Base-by-base conservation (phyloP, 495 filamentous ascomycete species). In the Lepidopterella palustris region DNA sequence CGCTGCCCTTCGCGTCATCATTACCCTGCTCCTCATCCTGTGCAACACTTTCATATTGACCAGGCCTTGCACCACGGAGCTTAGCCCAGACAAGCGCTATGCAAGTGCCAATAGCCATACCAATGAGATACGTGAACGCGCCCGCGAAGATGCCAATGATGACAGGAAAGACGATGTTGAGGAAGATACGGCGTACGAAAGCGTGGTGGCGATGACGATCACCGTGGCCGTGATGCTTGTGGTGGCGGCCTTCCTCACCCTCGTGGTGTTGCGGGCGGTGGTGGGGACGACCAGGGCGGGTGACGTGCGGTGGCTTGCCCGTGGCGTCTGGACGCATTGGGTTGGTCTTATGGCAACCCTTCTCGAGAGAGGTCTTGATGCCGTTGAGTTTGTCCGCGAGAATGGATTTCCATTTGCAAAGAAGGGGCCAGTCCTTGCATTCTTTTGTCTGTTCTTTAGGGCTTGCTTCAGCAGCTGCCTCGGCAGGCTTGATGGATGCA, bases 111-210 rank as follows among this genome's bases (percentile, higher is more conserved):
- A 71, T 48, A 39, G 60, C 64, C 64, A 69, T 69, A 47, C 66
- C 69, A 52, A 69, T 48, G 27, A 68, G 53, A 35, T 62, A 69
- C 4, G 64, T 63, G 35, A 65, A 50, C 28, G 66, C 67, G 25
- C 69, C 69, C 18, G 64, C 69, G 18, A 63, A 59, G 51, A 69
- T 57, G 21, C 69, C 69, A 40, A 71, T 60, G 11, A 71, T 62
- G 45, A 71, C 60, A 8, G 66, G 66, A 48, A 69, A 56, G 42
- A 68, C 24, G 27, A 65, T 49, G 28, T 55, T 63, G 59, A 65
- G 61, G 55, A 66, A 49, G 3, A 57, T 58, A 32, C 55, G 57
- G 52, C 58, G 68, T 24, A 69, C 35, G 60, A 67, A 62, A 45
- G 53, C 57, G 11, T 55, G 24, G 26, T 47, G 4, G 27, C 42